A percentile compares a stretch with the other conserved stretches of the same genome.
Conservation (phyloP, 2,329 filamentous ascomycete species). For the Truncatella angustata region DNA sequence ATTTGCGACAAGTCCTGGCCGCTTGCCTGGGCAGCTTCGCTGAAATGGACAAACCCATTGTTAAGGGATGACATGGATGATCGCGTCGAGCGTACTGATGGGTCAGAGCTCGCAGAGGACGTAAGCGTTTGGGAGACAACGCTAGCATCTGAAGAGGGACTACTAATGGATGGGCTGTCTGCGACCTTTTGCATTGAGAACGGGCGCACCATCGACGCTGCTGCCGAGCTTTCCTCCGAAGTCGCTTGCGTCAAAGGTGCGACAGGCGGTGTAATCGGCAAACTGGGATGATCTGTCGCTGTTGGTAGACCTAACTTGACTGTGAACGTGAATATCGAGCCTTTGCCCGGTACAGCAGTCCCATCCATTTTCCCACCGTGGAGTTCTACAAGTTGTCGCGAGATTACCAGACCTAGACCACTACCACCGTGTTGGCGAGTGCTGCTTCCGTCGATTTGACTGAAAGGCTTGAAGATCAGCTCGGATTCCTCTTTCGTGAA, state of each 20-base stretch:
- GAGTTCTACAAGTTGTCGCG: constrained; percentile 91
- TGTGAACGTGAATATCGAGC: constrained; percentile 73
- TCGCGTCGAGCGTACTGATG: constrained; percentile 60
- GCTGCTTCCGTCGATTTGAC: constrained; percentile 91
- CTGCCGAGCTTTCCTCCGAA: constrained; percentile 25
- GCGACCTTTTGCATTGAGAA: constrained; percentile 28
- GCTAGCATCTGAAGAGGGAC: constrained; percentile 37
- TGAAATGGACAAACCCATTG: constrained; percentile 57
- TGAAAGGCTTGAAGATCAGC: constrained; percentile 94
- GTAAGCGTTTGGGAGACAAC: constrained; percentile 43
- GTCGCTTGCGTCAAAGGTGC: constrained; percentile 31
- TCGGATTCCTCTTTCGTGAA: constrained; percentile 88
- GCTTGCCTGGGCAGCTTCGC: constrained; percentile 64
- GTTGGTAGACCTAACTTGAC: constrained; percentile 71
- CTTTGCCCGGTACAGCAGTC: constrained; percentile 76
- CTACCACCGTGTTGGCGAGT: constrained; percentile 94
- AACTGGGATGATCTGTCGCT: constrained; percentile 59
- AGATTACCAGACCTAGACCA: constrained; percentile 89
- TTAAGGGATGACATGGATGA: constrained; percentile 70
- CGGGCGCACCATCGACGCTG: constrained; percentile 25
- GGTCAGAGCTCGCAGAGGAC: constrained; percentile 69
- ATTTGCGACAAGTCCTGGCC: constrained; percentile 63
- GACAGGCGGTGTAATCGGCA: constrained; percentile 41
- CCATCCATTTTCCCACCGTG: constrained; percentile 91
- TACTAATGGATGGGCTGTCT: constrained; percentile 29